A percentile compares a stretch with the other conserved stretches of the same genome.
phyloP scores from a whole-genome alignment of 192 early-diverging fungal genomes.

The Coemansia sp. region DNA sequence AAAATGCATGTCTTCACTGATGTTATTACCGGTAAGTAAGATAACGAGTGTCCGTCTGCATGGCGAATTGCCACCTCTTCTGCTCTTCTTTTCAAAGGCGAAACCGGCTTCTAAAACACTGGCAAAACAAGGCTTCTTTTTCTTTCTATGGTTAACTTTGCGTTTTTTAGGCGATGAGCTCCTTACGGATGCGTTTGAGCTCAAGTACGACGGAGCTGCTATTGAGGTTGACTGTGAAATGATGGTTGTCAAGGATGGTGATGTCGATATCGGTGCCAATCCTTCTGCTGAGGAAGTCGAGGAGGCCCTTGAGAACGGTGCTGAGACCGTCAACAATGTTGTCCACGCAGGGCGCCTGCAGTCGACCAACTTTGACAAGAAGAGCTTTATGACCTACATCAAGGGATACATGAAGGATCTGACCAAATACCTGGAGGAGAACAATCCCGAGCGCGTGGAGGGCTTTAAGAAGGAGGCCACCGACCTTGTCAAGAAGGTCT shows the following conservation, averaged over 20 bases:
- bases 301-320: slow-evolving; percentile 65
- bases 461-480: slow-evolving; percentile 66
- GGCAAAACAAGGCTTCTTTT: neutral
- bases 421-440: slow-evolving; percentile 61
- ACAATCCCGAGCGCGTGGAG: slow-evolving; percentile 61
- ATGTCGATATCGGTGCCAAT: slow-evolving; percentile 92
- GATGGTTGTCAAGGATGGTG: slow-evolving; percentile 63
- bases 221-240: slow-evolving; percentile 81
- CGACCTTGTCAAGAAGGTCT: slow-evolving; percentile 74
- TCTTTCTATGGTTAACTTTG: neutral
- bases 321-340: slow-evolving; percentile 78
- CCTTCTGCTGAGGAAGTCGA: slow-evolving; percentile 81
- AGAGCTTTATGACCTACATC: slow-evolving; percentile 85
- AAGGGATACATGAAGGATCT: slow-evolving; percentile 92
- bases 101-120: neutral
- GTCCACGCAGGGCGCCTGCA: slow-evolving; percentile 77
- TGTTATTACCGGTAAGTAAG: slow-evolving; percentile 63
- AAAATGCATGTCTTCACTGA: slow-evolving; percentile 73
- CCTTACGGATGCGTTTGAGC: slow-evolving; percentile 82
- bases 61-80: neutral
- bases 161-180: slow-evolving; percentile 75
- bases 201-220: slow-evolving; percentile 64
- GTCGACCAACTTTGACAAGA: slow-evolving; percentile 84
- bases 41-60: neutral
- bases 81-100: neutral